phyloP scores from a whole-genome alignment of 2,329 filamentous ascomycete genomes.

The Aspergillus tanneri region DNA sequence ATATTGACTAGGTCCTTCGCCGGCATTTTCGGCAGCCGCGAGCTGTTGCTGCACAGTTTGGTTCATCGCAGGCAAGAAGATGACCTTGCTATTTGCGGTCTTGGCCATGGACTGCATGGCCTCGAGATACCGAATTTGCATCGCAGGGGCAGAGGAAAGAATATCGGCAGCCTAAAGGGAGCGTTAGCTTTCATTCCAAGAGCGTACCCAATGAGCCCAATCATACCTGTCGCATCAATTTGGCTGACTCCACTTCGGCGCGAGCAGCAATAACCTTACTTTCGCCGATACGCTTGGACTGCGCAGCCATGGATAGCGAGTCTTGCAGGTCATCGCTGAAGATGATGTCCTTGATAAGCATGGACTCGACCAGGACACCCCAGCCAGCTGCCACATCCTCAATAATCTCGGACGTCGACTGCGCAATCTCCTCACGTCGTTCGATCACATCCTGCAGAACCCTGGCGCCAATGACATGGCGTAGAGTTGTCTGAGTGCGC shows the following conservation, averaged over 20 bases:
- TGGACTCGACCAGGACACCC: conserved; percentile 95
- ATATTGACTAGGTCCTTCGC: conserved; percentile 57
- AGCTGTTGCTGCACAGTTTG: conserved; percentile 58
- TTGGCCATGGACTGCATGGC: conserved; percentile 99
- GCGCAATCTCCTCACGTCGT: conserved; percentile 92
- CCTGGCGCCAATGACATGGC: conserved; percentile 92
- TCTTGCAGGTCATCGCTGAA: conserved; percentile 96
- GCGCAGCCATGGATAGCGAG: conserved; percentile 94
- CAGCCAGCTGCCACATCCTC: conserved; percentile 91
- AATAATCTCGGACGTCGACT: conserved; percentile 94
- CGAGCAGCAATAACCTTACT: conserved; percentile 97
- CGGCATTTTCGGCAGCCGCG: conserved; percentile 50
- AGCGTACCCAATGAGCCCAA: background rate
- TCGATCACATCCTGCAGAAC: conserved; percentile 98
- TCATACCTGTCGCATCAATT: conserved; percentile 68
- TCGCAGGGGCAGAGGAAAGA: conserved; percentile 83
- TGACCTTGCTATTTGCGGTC: conserved; percentile 81
- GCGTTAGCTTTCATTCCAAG: conserved; percentile 10
- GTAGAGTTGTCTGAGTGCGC: conserved; percentile 94
- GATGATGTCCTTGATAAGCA: conserved; percentile 99
- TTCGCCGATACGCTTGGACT: conserved; percentile 97
- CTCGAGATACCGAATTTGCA: conserved; percentile 98
- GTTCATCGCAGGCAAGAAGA: conserved; percentile 70
- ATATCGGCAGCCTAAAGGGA: conserved; percentile 74
- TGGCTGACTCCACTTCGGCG: conserved; percentile 93